Base-by-base conservation (phyloP, 2,329 filamentous ascomycete genomes). In the Aspergillus viridinutans region DNA sequence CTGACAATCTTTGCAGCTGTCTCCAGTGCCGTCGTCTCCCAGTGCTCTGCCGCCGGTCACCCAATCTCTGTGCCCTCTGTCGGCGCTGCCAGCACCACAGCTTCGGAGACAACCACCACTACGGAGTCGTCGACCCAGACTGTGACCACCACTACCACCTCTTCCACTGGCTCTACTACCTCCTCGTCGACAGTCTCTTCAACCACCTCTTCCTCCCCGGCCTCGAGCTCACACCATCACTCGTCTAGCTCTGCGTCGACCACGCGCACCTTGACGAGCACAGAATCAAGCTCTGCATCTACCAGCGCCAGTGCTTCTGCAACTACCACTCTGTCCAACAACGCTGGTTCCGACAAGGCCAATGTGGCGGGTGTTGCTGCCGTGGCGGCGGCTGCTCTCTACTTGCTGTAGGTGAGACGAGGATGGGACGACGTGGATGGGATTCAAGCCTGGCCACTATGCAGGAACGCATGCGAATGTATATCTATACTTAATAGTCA, bases 21-120 rank as follows among this genome's bases (percentile, higher is more conserved):
- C 53, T 74, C 72, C 57, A 69, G 66, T 58, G 61, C 61, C 48
- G 74, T 76, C 32, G 63, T 70, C 28, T 58, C 60, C 0, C 59
- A 72, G 53, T 77, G 74, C 64, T 71, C 68, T 14, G 58, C 65
- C 20, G 74, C 63, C 23, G 72, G 74, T 52, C 64, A 69, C 55
- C 72, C 74, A 35, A 73, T 77, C 61, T 62, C 64, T 9, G 50
- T 77, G n/a, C 71, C 73, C 12, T 64, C 70, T 6, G 58, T 73
- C 47, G 61, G 56, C 10, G 57, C 43, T 26, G 58, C 51, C 21
- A 53, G 23, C n/a, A 55, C 20, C 43, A 23, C 43, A 23, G 12
- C 21, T 14, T 23, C 43, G 5, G 20, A 25, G 12, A 5, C 43
- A 47, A 26, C 43, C 21, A 47, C 43, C 12, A 47, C 43, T 25